Evolutionary conservation across 2,329 filamentous ascomycete species (phyloP), one percentile per base, ranked within the genome.

Genomic region (Thermothelomyces thermophilus): DNA sequence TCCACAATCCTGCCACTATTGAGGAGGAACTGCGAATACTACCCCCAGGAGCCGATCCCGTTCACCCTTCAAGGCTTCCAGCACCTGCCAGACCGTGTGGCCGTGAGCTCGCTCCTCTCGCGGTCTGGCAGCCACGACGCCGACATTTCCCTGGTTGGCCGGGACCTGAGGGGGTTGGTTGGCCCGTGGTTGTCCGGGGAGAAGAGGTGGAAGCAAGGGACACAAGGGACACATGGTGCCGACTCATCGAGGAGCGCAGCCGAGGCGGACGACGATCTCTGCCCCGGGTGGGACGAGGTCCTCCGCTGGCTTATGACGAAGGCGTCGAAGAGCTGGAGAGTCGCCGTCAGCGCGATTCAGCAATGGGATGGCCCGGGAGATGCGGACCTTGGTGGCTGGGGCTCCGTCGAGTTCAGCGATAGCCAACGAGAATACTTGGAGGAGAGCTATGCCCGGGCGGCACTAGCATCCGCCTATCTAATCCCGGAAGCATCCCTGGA

Each of bases 361-460:
- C 77, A 86, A 56, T 91, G 86, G 86, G 80, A 84, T 58, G 87
- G 86, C 0, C 84, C 86, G 0, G 71, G 71, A 6, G 86, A 90
- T 60, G 74, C 84, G 41, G 83, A 90, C 56, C 64, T 88, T 4
- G 84, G 82, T 3, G 78, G 76, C 11, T 79, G 75, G 56, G 74
- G 75, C 7, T 71, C 70, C 2, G 65, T 73, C 41, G 80, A 79
- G 68, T 64, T 88, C 42, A 74, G 77, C 41, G 81, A 86, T 41
- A 71, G 78, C 3, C 73, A 80, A 40, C 77, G 81, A 56, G 69
- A 73, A 30, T 75, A 79, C 54, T 70, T 90, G 4, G 76, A 83
- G 58, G 68, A 71, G 33, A 75, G 78, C 41, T 90, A 88, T 63
- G 82, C 81, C 36, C 82, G 83, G 50, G 78, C 83, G 39, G 79